Base-by-base conservation (phyloP, 768 basidiomycete species). In the Scleroderma citrinum region DNA sequence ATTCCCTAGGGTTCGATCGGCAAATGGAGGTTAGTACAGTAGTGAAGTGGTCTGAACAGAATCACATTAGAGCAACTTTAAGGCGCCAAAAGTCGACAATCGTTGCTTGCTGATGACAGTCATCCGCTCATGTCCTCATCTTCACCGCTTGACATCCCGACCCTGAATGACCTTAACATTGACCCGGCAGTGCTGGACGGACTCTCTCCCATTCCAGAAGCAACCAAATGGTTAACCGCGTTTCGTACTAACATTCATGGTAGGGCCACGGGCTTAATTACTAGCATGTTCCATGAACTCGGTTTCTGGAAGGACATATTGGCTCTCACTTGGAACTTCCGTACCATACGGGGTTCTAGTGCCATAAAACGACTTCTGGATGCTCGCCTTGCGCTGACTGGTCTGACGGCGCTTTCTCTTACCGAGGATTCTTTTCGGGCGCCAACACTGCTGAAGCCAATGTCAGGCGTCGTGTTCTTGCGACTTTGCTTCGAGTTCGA, bases 401-500 rank as follows among this genome's bases (percentile, higher is more conserved):
- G 59, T 10, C 21, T 65, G 14, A 52, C 56, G 1, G 44, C 47
- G n/a, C 51, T 61, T 35, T 51, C 30, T 1, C 52, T 62, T 31
- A 35, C 60, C 17, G 52, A 60, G 8, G 66, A 61, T 40, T 23
- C 36, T 7, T n/a, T 69, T 44, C 63, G 59, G 1, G 62, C 52
- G 31, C 56, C 66, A 17, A 57, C 30, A 3, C 38, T 78, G 16
- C 59, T 70, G 42, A 66, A 60, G 14, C 75, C 74, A 3, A 73
- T 70, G 47, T 71, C 78, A 0, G 81, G 78, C 54, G 49, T 87
- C 5, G 72, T 69, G 0, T 86, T 82, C 76, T 61, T 87, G 35
- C 74, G 76, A 21, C 64, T 74, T 29, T 61, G 76, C 48, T 83
- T 87, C 59, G 71, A 65, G 5, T 87, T 85, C 54, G 78, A 76